Conservation (phyloP, 345 rosid genomes). For the Lepidium africanum region DNA sequence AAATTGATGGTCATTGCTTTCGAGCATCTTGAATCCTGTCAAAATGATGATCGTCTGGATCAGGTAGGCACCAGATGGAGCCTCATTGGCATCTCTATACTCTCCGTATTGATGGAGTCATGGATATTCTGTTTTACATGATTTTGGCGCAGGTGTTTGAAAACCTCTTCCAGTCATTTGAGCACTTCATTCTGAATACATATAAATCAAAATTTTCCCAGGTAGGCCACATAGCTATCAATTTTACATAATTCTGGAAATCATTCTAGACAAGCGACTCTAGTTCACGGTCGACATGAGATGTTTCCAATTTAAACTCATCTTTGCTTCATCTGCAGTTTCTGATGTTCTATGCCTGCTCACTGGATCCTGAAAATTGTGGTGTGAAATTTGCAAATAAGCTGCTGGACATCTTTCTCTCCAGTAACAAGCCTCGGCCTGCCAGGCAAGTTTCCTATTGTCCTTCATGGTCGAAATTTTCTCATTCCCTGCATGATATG, state of each 20-base stretch:
- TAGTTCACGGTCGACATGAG: background rate
- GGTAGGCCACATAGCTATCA: slow-evolving; percentile 35
- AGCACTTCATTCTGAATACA: slow-evolving; percentile 44
- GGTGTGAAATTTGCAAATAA: slow-evolving; percentile 56
- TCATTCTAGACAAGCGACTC: background rate
- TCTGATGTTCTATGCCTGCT: slow-evolving; percentile 78
- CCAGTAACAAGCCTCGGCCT: slow-evolving; percentile 31
- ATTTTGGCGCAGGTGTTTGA: slow-evolving; percentile 54
- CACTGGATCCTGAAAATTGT: slow-evolving; percentile 75
- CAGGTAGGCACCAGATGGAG: slow-evolving; percentile 41
- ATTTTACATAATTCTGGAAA: background rate
- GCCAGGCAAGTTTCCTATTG: slow-evolving; percentile 41
- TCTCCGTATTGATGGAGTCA: background rate
- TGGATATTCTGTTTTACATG: background rate
- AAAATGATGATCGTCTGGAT: slow-evolving; percentile 43
- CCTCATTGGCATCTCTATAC: background rate
- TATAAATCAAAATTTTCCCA: slow-evolving; percentile 85
- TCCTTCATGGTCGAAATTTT: background rate
- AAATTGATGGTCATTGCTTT: slow-evolving; percentile 60
- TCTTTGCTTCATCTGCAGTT: slow-evolving; percentile 47
- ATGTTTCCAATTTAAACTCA: background rate
- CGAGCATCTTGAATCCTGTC: slow-evolving; percentile 77
- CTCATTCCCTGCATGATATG: background rate
- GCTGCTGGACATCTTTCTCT: slow-evolving; percentile 48
- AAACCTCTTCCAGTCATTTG: slow-evolving; percentile 61